Base-by-base conservation (phyloP, 139 green algal genomes). In the Limnomonas spitsbergensis region DNA sequence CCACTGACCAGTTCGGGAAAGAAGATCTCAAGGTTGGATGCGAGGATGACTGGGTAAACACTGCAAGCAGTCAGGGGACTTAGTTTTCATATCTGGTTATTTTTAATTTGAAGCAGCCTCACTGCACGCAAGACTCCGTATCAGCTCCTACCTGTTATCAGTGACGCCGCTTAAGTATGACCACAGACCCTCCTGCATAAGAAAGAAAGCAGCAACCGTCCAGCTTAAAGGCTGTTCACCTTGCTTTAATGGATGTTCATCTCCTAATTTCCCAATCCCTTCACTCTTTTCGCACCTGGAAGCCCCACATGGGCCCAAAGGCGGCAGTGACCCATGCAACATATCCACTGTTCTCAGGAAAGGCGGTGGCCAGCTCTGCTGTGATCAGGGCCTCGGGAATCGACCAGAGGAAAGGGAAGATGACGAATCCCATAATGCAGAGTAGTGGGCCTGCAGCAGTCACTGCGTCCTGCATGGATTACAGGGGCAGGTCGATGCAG, bases 221-320 rank as follows among this genome's bases (percentile, higher is more conserved):
- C n/a, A n/a, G n/a, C n/a, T n/a, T n/a, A n/a, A n/a, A n/a, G n/a
- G n/a, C n/a, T n/a, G n/a, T n/a, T n/a, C n/a, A n/a, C n/a, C n/a
- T n/a, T n/a, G n/a, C n/a, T n/a, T n/a, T n/a, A n/a, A n/a, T n/a
- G n/a, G n/a, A n/a, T n/a, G n/a, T n/a, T n/a, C n/a, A n/a, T n/a
- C n/a, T n/a, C n/a, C n/a, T n/a, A n/a, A n/a, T n/a, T n/a, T n/a
- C n/a, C n/a, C n/a, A n/a, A n/a, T n/a, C n/a, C n/a, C n/a, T n/a
- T n/a, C n/a, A n/a, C n/a, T n/a, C n/a, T n/a, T n/a, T n/a, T 26
- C 47, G 35, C 47, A 78, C 73, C 85, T 96, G 93, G 83, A 98
- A 99, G 7, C 95, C 95, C 93, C 94, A 98, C 77, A 97, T 98
- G 24, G 94, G 93, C 0, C 95, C 95, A 86, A 99, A 99, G 0